Percentiles rank a stretch among this genome's conserved stretches.
Evolutionary conservation across 257 asterid species (phyloP).

Genomic region (Nicotiana obtusifolia): DNA sequence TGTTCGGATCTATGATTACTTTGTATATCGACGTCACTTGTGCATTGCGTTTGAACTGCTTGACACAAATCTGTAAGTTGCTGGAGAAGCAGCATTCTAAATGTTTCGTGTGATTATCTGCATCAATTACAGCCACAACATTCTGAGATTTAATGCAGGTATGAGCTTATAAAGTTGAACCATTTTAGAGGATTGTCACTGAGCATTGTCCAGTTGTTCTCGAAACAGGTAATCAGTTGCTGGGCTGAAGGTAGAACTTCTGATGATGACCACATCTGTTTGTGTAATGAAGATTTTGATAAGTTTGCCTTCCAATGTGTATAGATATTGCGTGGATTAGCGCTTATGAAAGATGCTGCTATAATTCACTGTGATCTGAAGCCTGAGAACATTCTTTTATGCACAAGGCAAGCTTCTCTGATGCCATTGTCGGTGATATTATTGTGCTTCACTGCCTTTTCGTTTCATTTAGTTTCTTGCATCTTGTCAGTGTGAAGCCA

Average conservation of each 20-base stretch:
- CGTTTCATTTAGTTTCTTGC: constrained; percentile 6
- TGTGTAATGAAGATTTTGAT: constrained; percentile 18
- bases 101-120: not conserved
- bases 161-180: constrained; percentile 92
- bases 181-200: constrained; percentile 87
- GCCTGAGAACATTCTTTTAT: constrained; percentile 95
- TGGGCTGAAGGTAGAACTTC: constrained; percentile 2
- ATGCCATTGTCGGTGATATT: constrained; percentile 15
- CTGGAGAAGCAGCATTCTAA: constrained; percentile 12
- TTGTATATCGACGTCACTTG: constrained; percentile 76
- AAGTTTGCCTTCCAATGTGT: not conserved
- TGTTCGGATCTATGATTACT: constrained; percentile 94
- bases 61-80: constrained; percentile 87
- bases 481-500: constrained; percentile 80
- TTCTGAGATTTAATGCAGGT: constrained; percentile 39
- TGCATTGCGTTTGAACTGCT: constrained; percentile 97
- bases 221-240: constrained; percentile 72
- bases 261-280: not conserved
- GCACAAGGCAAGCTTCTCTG: constrained; percentile 66
- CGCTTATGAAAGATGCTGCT: constrained; percentile 92
- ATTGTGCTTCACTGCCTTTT: constrained; percentile 5
- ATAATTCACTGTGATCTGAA: constrained; percentile 96
- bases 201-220: constrained; percentile 90
- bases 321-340: constrained; percentile 89
- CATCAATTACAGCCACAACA: not conserved